A percentile compares a stretch with the other conserved stretches of the same genome.
phyloP scores from a whole-genome alignment of 1,139 yeast species.

The Hyphopichia burtonii region DNA sequence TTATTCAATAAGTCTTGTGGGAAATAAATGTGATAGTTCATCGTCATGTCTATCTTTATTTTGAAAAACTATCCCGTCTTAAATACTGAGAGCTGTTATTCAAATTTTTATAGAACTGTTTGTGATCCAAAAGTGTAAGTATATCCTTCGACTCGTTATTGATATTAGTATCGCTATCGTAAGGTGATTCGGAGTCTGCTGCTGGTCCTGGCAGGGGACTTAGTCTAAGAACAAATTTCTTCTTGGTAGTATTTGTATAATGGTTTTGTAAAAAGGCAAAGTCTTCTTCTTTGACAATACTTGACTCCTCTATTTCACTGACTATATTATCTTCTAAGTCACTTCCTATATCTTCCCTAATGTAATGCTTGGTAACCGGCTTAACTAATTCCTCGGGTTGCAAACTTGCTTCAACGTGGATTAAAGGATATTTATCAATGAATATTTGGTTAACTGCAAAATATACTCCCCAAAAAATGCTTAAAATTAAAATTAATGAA shows the following conservation, averaged over 20 bases:
- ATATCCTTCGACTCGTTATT: conserved; percentile 10
- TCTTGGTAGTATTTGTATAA: neutral
- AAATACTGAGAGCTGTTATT: conserved; percentile 45
- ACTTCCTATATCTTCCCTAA: neutral
- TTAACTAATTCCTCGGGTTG: neutral
- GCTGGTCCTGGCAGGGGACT: conserved; percentile 2
- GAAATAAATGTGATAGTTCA: conserved; percentile 32
- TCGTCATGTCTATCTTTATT: conserved; percentile 13
- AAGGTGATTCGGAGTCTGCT: neutral
- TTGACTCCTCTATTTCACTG: neutral
- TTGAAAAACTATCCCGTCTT: conserved; percentile 41
- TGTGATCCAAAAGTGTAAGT: conserved; percentile 15
- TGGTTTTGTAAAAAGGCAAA: conserved; percentile 1
- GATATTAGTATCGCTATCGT: conserved; percentile 8
- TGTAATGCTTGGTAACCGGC: neutral
- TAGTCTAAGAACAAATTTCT: neutral
- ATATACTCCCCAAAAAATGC: neutral
- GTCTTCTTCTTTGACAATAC: conserved; percentile 1
- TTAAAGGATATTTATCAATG: neutral
- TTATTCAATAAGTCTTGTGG: conserved; percentile 29
- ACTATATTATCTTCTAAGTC: neutral
- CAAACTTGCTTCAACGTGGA: neutral
- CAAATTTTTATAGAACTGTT: conserved; percentile 32
- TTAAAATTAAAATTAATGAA: neutral
- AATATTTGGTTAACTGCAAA: neutral